Percentiles rank a stretch among this genome's conserved stretches.
Evolutionary conservation across 1,284 basidiomycete species (phyloP).

Genomic region (Rhodotorula sp.): DNA sequence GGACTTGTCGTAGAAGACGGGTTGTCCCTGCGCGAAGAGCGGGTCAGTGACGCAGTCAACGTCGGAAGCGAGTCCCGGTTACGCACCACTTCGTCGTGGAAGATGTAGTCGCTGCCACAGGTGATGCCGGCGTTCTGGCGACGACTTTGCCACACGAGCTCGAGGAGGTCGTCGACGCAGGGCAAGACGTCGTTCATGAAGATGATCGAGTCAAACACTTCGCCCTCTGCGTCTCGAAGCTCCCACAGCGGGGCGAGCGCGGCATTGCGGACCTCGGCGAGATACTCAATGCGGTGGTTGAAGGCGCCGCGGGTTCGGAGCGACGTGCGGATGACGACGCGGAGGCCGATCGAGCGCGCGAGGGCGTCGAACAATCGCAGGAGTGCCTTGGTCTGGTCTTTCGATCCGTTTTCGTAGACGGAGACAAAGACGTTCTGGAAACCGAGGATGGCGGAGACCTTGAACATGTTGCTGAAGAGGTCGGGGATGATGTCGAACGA

Average conservation of each 20-base stretch:
- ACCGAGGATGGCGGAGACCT: constrained; percentile 79
- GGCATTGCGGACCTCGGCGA: constrained; percentile 92
- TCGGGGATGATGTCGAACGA: constrained; percentile 91
- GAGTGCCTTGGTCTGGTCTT: constrained; percentile 92
- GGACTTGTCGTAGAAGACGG: constrained; percentile 89
- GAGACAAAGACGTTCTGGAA: constrained; percentile 95
- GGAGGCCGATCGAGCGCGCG: constrained; percentile 78
- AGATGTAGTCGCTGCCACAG: constrained; percentile 96
- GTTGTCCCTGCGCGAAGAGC: constrained; percentile 57
- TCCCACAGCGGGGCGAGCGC: constrained; percentile 91
- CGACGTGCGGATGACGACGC: constrained; percentile 84
- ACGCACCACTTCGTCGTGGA: constrained; percentile 79
- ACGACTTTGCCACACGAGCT: constrained; percentile 90
- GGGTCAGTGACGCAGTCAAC: background rate
- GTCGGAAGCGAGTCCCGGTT: background rate
- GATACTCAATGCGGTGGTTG: constrained; percentile 96
- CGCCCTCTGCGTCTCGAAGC: constrained; percentile 78
- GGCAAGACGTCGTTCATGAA: constrained; percentile 97
- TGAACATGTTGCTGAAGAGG: constrained; percentile 91
- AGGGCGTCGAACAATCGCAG: constrained; percentile 88
- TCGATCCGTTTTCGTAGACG: constrained; percentile 95
- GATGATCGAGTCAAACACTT: constrained; percentile 88
- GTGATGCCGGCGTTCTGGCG: constrained; percentile 92
- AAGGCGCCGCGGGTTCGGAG: constrained; percentile 89
- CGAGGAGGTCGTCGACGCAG: constrained; percentile 89